phyloP scores from a whole-genome alignment of 2,329 filamentous ascomycete genomes.

The Fusarium solani-melongenae region DNA sequence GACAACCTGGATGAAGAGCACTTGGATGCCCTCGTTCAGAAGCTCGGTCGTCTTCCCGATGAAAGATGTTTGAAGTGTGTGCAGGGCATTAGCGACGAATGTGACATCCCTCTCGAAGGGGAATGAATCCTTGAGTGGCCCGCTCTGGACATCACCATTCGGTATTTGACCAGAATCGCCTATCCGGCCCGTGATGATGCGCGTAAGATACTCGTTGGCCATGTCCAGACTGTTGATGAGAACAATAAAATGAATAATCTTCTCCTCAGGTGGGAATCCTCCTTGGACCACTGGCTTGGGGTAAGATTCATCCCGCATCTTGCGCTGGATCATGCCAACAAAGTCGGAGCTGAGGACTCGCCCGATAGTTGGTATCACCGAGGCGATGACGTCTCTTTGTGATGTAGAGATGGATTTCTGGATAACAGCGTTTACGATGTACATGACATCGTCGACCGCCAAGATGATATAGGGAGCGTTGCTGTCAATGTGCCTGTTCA shows the following conservation, averaged over 20 bases:
- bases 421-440: constrained; percentile 93
- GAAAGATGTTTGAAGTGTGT: constrained; percentile 77
- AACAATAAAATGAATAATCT: constrained; percentile 88
- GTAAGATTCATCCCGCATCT: constrained; percentile 97
- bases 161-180: constrained; percentile 53
- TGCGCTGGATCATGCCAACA: constrained; percentile 95
- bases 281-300: constrained; percentile 83
- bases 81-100: constrained; percentile 75
- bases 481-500: constrained; percentile 75
- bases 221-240: constrained; percentile 96
- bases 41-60: constrained; percentile 83
- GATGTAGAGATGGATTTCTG: constrained; percentile 88
- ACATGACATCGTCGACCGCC: constrained; percentile 98
- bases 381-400: constrained; percentile 80
- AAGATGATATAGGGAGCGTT: constrained; percentile 93
- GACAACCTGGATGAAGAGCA: constrained; percentile 88
- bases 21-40: constrained; percentile 83
- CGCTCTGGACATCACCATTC: constrained; percentile 51
- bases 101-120: constrained; percentile 81
- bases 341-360: constrained; percentile 90
- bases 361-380: constrained; percentile 81
- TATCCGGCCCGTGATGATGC: constrained; percentile 81
- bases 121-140: constrained; percentile 73
- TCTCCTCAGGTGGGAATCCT: constrained; percentile 86
- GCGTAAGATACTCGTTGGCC: constrained; percentile 87